These are phyloP conservation scores for Fragosphaeria purpurea DNA, from an alignment of 2,329 filamentous ascomycete genomes.

Conservation along the genomic window DNA sequence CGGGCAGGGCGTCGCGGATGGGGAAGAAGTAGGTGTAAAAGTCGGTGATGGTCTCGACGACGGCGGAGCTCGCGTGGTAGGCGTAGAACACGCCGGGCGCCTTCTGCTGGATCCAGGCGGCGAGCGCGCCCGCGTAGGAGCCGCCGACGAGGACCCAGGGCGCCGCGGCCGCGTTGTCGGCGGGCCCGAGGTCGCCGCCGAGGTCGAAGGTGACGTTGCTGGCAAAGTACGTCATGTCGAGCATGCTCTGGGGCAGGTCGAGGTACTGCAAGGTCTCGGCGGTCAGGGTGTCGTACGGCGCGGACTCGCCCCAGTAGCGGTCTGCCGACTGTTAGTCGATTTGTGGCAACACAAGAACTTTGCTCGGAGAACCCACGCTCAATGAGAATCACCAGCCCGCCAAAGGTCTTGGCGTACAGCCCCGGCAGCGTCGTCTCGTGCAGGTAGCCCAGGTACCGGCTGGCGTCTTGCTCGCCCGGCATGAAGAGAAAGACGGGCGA, in stretches of 20 bases:
- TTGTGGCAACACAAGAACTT: too few relatives aligned
- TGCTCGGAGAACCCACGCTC: conserved; percentile 18
- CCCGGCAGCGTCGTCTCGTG: conserved; percentile 24
- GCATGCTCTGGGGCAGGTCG: conserved; percentile 30
- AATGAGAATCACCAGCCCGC: conserved; percentile 28
- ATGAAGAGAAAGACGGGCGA: conserved; percentile 30
- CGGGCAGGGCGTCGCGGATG: conserved; percentile 40
- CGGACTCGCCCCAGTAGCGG: conserved; percentile 31
- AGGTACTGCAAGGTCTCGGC: conserved; percentile 28
- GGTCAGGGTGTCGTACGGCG: conserved; percentile 25
- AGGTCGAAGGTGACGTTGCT: conserved; percentile 39
- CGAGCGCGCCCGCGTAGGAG: conserved; percentile 43
- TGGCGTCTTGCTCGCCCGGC: conserved; percentile 23
- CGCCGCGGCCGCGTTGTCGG: conserved; percentile 35
- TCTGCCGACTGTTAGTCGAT: conserved; percentile 11
- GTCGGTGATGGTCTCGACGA: conserved; percentile 39
- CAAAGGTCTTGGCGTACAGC: conserved; percentile 26
- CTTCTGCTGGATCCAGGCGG: conserved; percentile 40
- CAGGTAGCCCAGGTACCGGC: conserved; percentile 18
- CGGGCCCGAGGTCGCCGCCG: conserved; percentile 22
- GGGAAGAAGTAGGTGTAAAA: conserved; percentile 47
- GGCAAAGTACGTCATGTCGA: conserved; percentile 31
- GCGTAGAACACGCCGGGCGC: conserved; percentile 46
- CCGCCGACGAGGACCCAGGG: conserved; percentile 46
- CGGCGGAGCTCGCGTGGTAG: conserved; percentile 44